Conservation (phyloP, 78 protist species). For the Monocercomonoides exilis region DNA sequence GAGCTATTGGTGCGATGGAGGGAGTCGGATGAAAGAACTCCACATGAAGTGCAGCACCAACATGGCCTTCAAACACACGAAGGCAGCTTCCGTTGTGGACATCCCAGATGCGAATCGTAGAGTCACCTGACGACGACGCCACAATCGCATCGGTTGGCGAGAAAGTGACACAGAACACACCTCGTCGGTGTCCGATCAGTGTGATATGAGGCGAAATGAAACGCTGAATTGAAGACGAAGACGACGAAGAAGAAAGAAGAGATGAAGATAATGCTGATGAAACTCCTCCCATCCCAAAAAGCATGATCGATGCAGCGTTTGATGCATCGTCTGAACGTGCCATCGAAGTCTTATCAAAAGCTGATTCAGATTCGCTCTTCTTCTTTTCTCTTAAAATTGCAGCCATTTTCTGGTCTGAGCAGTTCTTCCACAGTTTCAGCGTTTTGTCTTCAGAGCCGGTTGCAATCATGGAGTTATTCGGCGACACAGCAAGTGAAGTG, state of each 20-base stretch:
- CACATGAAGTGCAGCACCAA: neutral
- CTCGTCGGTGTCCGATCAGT: conserved; percentile 72
- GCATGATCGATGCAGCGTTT: no score
- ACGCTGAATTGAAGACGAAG: no score
- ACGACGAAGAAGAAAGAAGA: neutral
- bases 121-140: conserved; percentile 64
- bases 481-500: conserved; percentile 70
- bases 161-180: conserved; percentile 72
- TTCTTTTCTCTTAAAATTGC: neutral
- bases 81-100: conserved; percentile 56
- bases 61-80: conserved; percentile 77
- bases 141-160: conserved; percentile 70
- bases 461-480: conserved; percentile 75
- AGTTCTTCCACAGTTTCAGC: conserved; percentile 33
- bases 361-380: conserved; percentile 46
- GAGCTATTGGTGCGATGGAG: no score
- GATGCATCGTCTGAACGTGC: no score
- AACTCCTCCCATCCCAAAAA: no score
- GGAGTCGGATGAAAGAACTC: neutral
- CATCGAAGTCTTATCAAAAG: no score
- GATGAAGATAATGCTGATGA: no score
- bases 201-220: conserved; percentile 11
- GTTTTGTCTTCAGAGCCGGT: conserved; percentile 73
- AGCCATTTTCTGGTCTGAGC: neutral
- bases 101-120: conserved; percentile 71